Evolutionary conservation across 257 asterid genomes (phyloP), one percentile per base, ranked within the genome.

Genomic region (Sherardia arvensis): DNA sequence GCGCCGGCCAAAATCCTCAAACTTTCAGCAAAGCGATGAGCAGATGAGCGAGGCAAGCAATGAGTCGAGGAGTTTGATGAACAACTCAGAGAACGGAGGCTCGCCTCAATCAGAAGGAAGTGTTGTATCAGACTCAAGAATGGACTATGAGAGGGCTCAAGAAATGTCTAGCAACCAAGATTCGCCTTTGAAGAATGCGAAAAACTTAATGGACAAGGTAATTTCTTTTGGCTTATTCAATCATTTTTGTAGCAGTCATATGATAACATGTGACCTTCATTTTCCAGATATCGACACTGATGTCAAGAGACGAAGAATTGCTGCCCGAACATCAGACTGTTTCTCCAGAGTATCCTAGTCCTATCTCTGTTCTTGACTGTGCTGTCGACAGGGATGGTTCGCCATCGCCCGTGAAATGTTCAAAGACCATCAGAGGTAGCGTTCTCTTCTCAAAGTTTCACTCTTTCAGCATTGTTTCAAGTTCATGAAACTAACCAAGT

Each of bases 291-390:
- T 76, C 94, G 27, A 70, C 64, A 21, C 54, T 61, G 58, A 60
- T 45, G 32, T 64, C 60, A 65, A 65, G 71, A 30, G 92, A 76
- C 64, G 88, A 83, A 66, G 96, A 81, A 72, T 68, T 80, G 21
- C 7, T 40, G 68, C 69, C 67, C 57, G 86, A 82, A 48, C 65
- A 72, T 62, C 73, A 81, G 57, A 73, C 27, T 62, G 86, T 73
- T 66, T 73, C 85, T 40, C 81, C 81, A 0, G 93, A 91, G 73
- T 76, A 80, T 79, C 84, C 95, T 1, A 91, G 98, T 68, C 98
- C 98, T 0, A 80, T 91, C 47, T 91, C 98, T 15, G 96, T 91
- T 77, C 96, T 91, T 62, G 96, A 85, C 55, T 66, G 67, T 66
- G 84, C 67, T 30, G 73, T 45, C 22, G 72, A 75, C 61, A 72